Evolutionary conservation across 306 rosid species (phyloP).

Genomic region (Cyamopsis tetragonoloba): DNA sequence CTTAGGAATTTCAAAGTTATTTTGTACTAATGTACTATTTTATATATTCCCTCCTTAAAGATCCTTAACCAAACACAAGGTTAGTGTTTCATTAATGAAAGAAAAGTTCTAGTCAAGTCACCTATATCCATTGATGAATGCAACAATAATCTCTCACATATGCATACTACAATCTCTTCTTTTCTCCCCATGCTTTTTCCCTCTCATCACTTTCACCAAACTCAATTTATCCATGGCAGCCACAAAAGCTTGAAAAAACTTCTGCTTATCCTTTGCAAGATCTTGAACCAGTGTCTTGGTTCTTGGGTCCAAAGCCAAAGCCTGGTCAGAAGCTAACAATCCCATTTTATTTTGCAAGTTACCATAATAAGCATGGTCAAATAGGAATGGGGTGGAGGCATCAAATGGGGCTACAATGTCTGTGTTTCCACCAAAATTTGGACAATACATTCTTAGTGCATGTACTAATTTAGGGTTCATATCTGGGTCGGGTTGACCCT

Average conservation of each 20-base stretch:
- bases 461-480: conserved; percentile 56
- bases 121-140: conserved; percentile 17
- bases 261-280: conserved; percentile 61
- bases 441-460: conserved; percentile 76
- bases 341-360: conserved; percentile 69
- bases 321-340: conserved; percentile 75
- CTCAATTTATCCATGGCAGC: conserved; percentile 85
- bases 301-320: conserved; percentile 55
- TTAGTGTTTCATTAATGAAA: not conserved
- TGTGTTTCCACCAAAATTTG: conserved; percentile 57
- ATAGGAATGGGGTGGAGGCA: conserved; percentile 72
- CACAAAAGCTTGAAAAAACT: conserved; percentile 72
- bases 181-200: conserved; percentile 67
- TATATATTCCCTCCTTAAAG: no score
- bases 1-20: no score
- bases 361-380: conserved; percentile 80
- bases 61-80: no score
- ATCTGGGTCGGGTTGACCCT: conserved; percentile 57
- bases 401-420: conserved; percentile 83
- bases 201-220: conserved; percentile 59
- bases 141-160: conserved; percentile 18
- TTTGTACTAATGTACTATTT: no score
- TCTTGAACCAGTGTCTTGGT: conserved; percentile 53
- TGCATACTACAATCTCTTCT: conserved; percentile 61
- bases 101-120: not conserved